Conservation (phyloP, 768 basidiomycete genomes). For the Piloderma croceum region DNA sequence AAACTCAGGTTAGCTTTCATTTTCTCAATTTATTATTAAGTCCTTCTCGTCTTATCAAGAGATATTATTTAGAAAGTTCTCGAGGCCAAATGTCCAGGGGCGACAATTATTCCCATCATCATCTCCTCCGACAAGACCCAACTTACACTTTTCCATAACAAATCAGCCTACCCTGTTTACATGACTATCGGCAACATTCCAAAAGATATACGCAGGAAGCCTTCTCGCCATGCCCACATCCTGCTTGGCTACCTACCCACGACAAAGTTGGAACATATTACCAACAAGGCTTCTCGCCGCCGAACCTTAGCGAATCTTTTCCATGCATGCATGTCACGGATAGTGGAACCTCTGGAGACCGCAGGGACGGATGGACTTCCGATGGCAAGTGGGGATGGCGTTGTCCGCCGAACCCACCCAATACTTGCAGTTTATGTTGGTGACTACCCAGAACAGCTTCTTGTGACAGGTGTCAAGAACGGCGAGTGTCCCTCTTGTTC, state of each 20-base stretch:
- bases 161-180: conserved; percentile 16
- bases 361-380: conserved; percentile 27
- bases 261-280: conserved; percentile 4
- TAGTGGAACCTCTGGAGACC: conserved; percentile 23
- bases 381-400: conserved; percentile 29
- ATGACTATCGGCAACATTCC: conserved; percentile 11
- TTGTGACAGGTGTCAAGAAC: conserved; percentile 10
- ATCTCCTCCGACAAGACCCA: conserved; percentile 10
- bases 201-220: background rate
- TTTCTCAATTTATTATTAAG: background rate
- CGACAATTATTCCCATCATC: conserved; percentile 20
- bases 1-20: conserved; percentile 33
- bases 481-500: conserved; percentile 15
- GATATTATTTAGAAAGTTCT: conserved; percentile 12
- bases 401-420: conserved; percentile 32
- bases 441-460: conserved; percentile 17
- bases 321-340: conserved; percentile 27
- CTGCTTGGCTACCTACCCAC: conserved; percentile 11
- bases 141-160: conserved; percentile 14
- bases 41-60: background rate
- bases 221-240: conserved; percentile 12
- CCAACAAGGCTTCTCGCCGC: conserved; percentile 14
- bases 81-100: conserved; percentile 7
- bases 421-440: conserved; percentile 14
- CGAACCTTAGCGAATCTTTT: conserved; percentile 30